Percentiles rank a stretch among this genome's conserved stretches.
phyloP scores from a whole-genome alignment of 169 alveolate species.

The Plasmodium ovale region DNA sequence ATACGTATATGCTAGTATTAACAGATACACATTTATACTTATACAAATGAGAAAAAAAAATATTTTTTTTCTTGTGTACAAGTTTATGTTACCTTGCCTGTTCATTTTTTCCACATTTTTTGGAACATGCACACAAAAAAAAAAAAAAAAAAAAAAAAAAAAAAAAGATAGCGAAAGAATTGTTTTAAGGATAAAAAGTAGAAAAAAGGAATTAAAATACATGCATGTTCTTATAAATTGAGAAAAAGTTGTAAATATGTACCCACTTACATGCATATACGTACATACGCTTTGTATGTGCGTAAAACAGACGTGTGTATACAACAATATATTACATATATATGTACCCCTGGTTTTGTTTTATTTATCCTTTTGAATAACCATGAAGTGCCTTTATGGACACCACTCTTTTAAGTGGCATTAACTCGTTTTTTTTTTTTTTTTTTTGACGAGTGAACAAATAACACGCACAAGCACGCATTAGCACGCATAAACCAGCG shows the following conservation, averaged over 20 bases:
- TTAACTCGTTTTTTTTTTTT: too few relatives aligned
- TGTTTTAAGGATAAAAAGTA: not conserved
- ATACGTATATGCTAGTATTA: not conserved
- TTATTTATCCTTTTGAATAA: not conserved
- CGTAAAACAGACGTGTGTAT: too few relatives aligned
- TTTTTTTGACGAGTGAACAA: not conserved
- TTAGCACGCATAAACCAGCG: too few relatives aligned
- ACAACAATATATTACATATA: too few relatives aligned
- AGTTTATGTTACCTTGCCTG: slow-evolving; percentile 12
- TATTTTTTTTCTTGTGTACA: not conserved
- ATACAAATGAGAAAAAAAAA: too few relatives aligned
- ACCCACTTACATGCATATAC: not conserved
- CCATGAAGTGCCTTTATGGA: not conserved
- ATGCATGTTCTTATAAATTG: slow-evolving; percentile 11
- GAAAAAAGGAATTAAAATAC: slow-evolving; percentile 21
- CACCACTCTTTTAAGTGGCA: too few relatives aligned
- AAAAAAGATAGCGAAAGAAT: not conserved
- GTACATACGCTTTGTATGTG: not conserved
- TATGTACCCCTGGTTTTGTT: not conserved
- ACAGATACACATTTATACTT: too few relatives aligned
- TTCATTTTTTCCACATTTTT: slow-evolving; percentile 25
- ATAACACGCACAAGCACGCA: too few relatives aligned
- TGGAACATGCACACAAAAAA: slow-evolving; percentile 41
- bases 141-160: slow-evolving; percentile 28
- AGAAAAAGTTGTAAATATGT: slow-evolving; percentile 2